Conservation (phyloP, 1,284 basidiomycete genomes). For the Leccinum griseonigrum region DNA sequence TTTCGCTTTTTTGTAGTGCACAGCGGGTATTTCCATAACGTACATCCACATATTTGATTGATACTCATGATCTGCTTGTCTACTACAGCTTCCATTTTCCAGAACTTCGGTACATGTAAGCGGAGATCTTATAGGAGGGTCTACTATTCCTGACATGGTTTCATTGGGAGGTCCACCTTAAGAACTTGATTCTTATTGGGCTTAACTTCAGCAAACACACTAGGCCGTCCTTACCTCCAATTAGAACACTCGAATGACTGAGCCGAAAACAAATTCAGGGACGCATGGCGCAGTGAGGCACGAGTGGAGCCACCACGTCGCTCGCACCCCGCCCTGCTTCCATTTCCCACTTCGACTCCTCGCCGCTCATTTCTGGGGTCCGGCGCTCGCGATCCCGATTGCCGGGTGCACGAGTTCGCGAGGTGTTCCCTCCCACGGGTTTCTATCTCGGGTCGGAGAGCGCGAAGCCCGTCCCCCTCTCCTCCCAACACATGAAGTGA, state of each 20-base stretch:
- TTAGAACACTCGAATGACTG: not conserved
- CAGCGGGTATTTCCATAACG: not conserved
- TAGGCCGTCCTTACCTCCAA: not conserved
- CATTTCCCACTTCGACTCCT: too few relatives aligned
- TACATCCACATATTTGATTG: not conserved
- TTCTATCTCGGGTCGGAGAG: too few relatives aligned
- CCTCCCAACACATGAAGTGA: too few relatives aligned
- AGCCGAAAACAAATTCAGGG: not conserved
- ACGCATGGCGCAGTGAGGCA: too few relatives aligned
- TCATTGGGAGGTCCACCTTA: not conserved
- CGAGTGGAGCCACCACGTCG: too few relatives aligned
- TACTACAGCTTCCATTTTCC: not conserved
- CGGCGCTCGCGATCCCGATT: too few relatives aligned
- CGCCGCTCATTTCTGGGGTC: too few relatives aligned
- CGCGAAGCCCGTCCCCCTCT: too few relatives aligned
- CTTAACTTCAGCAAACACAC: not conserved
- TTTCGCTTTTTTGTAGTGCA: not conserved
- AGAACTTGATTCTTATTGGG: not conserved
- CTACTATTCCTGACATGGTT: not conserved
- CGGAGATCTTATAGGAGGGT: not conserved
- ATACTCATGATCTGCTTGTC: not conserved
- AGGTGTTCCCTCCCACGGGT: too few relatives aligned
- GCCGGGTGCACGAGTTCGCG: too few relatives aligned
- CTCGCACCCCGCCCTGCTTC: too few relatives aligned
- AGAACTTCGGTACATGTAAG: not conserved